Evolutionary conservation across 1,284 basidiomycete genomes (phyloP).

Genomic region (Malassezia dermatis): DNA sequence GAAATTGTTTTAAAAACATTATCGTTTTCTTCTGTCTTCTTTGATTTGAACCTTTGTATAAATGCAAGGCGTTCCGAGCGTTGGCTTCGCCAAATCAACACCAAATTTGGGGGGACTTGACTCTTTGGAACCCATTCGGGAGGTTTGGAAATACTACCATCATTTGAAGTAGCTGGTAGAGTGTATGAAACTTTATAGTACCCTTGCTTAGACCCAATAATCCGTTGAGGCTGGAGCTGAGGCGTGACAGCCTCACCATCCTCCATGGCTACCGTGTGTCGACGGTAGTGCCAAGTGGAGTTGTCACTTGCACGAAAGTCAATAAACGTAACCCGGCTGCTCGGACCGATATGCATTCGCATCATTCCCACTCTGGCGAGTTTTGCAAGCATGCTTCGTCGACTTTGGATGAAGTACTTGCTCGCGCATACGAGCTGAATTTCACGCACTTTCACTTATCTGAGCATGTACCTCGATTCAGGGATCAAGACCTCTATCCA

Average conservation of each 20-base stretch:
- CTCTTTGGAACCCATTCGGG: slow-evolving; percentile 15
- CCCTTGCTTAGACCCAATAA: slow-evolving; percentile 15
- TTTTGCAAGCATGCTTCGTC: slow-evolving; percentile 84
- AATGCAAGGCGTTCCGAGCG: slow-evolving; percentile 2
- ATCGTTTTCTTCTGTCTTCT: neutral
- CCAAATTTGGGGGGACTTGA: slow-evolving; percentile 1
- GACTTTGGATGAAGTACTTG: slow-evolving; percentile 66
- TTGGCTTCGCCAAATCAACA: slow-evolving; percentile 5
- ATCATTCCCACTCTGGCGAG: slow-evolving; percentile 91
- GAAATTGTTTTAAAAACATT: neutral
- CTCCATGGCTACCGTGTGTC: neutral
- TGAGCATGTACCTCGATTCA: slow-evolving; percentile 88
- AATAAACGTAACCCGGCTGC: neutral
- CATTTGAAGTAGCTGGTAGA: no score
- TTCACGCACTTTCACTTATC: slow-evolving; percentile 78
- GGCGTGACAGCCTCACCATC: neutral
- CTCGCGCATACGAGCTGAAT: slow-evolving; percentile 63
- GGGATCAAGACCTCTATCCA: slow-evolving; percentile 72
- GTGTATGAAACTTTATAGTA: slow-evolving; percentile 15
- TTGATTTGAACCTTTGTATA: neutral
- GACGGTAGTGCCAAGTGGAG: neutral
- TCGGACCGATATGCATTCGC: slow-evolving; percentile 47
- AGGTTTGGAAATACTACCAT: neutral
- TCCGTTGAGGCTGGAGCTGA: slow-evolving; percentile 1
- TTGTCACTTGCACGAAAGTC: neutral